Conservation (phyloP, 1,139 yeast species). For the Suhomyces wounanorum region DNA sequence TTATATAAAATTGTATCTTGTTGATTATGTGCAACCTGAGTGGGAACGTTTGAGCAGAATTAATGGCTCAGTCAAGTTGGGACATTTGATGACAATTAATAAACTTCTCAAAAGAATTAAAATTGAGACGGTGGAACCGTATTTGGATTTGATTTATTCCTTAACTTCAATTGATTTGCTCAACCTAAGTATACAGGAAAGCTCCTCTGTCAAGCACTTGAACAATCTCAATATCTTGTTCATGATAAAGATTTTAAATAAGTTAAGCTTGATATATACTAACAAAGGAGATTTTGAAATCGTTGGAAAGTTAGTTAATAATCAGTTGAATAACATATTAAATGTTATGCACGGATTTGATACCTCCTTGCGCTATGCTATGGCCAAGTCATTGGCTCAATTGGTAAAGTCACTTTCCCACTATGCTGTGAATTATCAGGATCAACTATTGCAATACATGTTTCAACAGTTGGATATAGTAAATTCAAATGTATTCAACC, state of each 20-base stretch:
- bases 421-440: conserved; percentile 37
- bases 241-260: conserved; percentile 37
- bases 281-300: conserved; percentile 17
- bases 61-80: conserved; percentile 27
- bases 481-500: conserved; percentile 8
- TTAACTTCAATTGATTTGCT: conserved; percentile 18
- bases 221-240: conserved; percentile 31
- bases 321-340: conserved; percentile 33
- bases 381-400: conserved; percentile 39
- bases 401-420: conserved; percentile 23
- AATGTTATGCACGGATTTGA: conserved; percentile 30
- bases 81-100: conserved; percentile 42
- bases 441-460: conserved; percentile 32
- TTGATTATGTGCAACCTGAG: conserved; percentile 11
- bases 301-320: conserved; percentile 31
- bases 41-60: conserved; percentile 21
- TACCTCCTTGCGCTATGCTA: conserved; percentile 34
- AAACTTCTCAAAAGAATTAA: conserved; percentile 35
- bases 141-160: conserved; percentile 19
- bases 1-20: conserved; percentile 25
- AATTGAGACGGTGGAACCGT: conserved; percentile 12
- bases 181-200: conserved; percentile 12
- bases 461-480: conserved; percentile 26
- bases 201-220: conserved; percentile 10
- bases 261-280: conserved; percentile 27